Conservation (phyloP, 169 alveolate genomes). For the Plasmodium chabaudi region DNA sequence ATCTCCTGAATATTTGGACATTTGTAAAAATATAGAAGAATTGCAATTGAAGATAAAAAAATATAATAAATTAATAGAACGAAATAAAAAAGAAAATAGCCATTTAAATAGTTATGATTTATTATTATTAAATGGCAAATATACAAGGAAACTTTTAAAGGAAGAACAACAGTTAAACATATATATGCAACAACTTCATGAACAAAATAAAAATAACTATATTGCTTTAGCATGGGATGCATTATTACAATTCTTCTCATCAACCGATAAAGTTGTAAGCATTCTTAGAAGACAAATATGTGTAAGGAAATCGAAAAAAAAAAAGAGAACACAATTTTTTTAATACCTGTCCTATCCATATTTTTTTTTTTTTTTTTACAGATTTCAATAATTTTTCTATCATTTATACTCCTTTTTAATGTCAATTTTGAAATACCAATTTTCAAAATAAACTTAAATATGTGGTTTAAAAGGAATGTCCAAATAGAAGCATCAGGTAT, state of each 20-base stretch:
- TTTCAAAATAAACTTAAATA: not conserved
- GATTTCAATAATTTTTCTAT: conserved; percentile 27
- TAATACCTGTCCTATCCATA: not conserved
- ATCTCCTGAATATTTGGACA: conserved; percentile 15
- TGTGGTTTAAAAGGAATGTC: conserved; percentile 9
- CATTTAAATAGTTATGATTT: conserved; percentile 55
- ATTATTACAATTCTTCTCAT: not conserved
- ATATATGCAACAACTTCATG: not conserved
- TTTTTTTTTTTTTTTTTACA: conserved; percentile 11
- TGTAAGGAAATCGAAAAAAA: conserved; percentile 1
- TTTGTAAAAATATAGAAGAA: conserved; percentile 16
- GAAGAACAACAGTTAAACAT: conserved; percentile 40
- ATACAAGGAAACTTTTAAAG: conserved; percentile 54
- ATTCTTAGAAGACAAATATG: conserved; percentile 23
- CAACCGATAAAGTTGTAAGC: conserved; percentile 1
- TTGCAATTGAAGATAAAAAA: conserved; percentile 50
- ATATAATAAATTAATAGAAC: conserved; percentile 36
- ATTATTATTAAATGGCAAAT: conserved; percentile 69
- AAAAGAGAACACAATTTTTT: not conserved
- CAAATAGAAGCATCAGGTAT: conserved; percentile 10
- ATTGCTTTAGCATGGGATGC: conserved; percentile 3
- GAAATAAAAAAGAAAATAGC: conserved; percentile 42
- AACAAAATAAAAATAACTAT: conserved; percentile 14
- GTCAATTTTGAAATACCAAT: not conserved
- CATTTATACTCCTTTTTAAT: not conserved